Percentiles rank a stretch among this genome's conserved stretches.
Conservation (phyloP, 2,329 filamentous ascomycete species). For the Apiospora rasikravindrae region DNA sequence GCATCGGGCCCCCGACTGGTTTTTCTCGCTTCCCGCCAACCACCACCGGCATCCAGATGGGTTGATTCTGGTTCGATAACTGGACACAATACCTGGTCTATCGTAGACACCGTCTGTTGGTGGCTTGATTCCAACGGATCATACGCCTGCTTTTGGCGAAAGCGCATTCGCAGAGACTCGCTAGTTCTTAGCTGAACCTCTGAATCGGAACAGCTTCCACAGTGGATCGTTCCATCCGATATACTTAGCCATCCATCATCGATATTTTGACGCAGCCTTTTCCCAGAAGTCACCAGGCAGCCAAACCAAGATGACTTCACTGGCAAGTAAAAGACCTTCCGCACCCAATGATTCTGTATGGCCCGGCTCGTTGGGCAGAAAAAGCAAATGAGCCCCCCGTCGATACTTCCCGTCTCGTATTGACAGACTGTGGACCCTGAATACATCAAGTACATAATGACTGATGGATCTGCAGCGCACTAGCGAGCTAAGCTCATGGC, state of each 20-base stretch:
- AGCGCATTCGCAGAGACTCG: not conserved
- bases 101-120: not conserved
- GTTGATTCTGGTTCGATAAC: constrained; percentile 4
- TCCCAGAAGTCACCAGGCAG: not conserved
- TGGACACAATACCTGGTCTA: not conserved
- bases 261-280: not conserved
- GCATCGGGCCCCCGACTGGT: not conserved
- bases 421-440: not conserved
- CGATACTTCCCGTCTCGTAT: constrained; percentile 3
- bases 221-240: not conserved
- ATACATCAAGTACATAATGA: not conserved
- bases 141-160: not conserved
- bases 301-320: not conserved
- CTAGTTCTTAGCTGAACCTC: not conserved
- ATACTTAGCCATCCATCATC: not conserved
- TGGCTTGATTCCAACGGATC: not conserved
- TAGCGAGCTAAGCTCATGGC: constrained; percentile 3
- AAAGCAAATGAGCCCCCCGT: not conserved
- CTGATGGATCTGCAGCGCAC: not conserved
- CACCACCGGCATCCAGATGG: not conserved
- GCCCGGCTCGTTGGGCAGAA: not conserved
- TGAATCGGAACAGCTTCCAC: not conserved
- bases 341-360: too few species aligned
- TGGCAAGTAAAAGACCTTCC: not conserved
- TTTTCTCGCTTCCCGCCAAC: not conserved